Percentiles rank a stretch among this genome's conserved stretches.
phyloP scores from a whole-genome alignment of 192 early-diverging fungal species.

The Chytriomyces sp. region DNA sequence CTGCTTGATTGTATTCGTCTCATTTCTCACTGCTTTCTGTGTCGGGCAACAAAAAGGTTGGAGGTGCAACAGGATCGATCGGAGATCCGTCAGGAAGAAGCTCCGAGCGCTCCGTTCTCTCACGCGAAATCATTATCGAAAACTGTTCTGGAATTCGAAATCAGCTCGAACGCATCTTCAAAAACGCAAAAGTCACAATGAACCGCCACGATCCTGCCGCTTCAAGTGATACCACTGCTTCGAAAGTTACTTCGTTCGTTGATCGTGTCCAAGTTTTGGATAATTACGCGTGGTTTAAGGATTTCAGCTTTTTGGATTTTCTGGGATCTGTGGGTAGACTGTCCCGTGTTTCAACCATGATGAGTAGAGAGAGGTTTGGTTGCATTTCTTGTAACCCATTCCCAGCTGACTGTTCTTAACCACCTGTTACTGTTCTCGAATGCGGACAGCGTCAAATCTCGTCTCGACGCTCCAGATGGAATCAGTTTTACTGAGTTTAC shows the following conservation, averaged over 20 bases:
- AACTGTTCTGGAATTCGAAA: conserved; percentile 73
- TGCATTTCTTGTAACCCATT: conserved; percentile 14
- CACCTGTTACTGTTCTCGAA: background rate
- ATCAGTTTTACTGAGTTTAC: conserved; percentile 97
- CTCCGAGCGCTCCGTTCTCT: conserved; percentile 78
- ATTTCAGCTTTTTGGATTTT: conserved; percentile 78
- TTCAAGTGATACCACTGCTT: background rate
- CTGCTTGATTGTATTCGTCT: conserved; percentile 10
- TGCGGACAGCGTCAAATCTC: conserved; percentile 72
- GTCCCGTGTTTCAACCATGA: conserved; percentile 81
- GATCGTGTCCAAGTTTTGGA: conserved; percentile 63
- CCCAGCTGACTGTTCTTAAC: background rate
- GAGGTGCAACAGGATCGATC: conserved; percentile 90
- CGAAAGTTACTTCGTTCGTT: background rate
- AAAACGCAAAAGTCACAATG: conserved; percentile 30
- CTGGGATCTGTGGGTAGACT: conserved; percentile 78
- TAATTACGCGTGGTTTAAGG: conserved; percentile 80
- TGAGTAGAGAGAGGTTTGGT: conserved; percentile 78
- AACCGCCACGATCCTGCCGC: background rate
- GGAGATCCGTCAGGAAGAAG: conserved; percentile 91
- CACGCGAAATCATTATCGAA: conserved; percentile 51
- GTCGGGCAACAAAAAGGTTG: no score
- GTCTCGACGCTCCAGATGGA: conserved; percentile 78
- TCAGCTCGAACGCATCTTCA: conserved; percentile 78
- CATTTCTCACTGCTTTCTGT: background rate